Base-by-base conservation (phyloP, 331 rosid genomes). In the Acacia concinna region DNA sequence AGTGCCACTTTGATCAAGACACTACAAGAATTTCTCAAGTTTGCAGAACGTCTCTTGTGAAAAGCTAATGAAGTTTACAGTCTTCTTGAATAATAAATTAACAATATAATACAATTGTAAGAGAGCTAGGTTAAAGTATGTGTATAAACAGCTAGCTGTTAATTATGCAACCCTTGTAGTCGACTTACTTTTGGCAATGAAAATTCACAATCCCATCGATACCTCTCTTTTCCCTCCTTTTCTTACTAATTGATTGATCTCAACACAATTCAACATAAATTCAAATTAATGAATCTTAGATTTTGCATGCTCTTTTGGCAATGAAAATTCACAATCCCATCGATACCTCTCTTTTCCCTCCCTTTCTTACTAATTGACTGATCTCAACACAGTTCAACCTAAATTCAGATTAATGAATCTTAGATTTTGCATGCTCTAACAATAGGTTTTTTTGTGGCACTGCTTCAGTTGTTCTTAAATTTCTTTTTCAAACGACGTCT, bases 391-490 rank as follows among this genome's bases (percentile, higher is more conserved):
- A 27, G 20, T 60, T 60, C 38, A 14, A 28, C 67, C 65, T 12
- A 4, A 60, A 14, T 28, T 28, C 67, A 28, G 5, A 21, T 14
- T n/a, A 28, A 60, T 18, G 74, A 13, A n/a, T 57, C 79, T 74
- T 66, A 57, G 17, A 54, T 56, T 74, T 56, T 41, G 10, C 9
- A 30, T 57, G 32, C 75, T 76, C 68, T 38, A 49, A 71, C 51
- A 25, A 10, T 0, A 57, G 34, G 21, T 8, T 32, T 46, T 30
- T 56, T 10, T 73, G 54, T 13, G 52, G 66, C 37, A 37, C 17
- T 78, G 73, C 72, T 78, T 74, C 74, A 7, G 12, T 14, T 78
- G 54, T 70, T 43, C 68, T 44, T 25, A 60, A 70, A 66, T 78
- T 56, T 69, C 80, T 57, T 66, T 31, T 52, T 77, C 40, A 82